phyloP scores from a whole-genome alignment of 257 asterid species.

The Fraxinus pennsylvanica region DNA sequence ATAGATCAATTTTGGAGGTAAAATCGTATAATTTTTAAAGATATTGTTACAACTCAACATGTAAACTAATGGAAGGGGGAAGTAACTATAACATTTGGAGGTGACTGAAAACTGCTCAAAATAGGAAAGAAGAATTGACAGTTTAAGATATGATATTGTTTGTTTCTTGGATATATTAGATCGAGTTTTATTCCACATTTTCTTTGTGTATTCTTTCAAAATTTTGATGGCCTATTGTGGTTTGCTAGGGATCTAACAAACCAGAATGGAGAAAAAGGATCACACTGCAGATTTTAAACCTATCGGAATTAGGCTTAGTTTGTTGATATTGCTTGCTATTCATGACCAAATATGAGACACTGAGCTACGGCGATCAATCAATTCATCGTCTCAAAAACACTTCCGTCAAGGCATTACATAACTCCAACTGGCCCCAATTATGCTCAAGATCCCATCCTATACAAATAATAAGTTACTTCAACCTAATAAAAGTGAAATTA shows the following conservation, averaged over 20 bases:
- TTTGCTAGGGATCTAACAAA: background rate
- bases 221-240: background rate
- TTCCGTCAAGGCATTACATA: background rate
- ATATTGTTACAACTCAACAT: too few relatives aligned
- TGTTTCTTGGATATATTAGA: background rate
- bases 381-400: background rate
- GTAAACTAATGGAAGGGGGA: too few relatives aligned
- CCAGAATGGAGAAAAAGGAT: background rate
- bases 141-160: background rate
- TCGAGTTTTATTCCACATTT: too few relatives aligned
- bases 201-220: background rate
- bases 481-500: background rate
- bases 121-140: background rate
- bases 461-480: background rate
- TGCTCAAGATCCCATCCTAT: background rate
- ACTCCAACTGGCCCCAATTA: background rate
- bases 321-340: background rate
- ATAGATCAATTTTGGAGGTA: too few relatives aligned
- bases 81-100: too few relatives aligned
- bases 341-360: background rate
- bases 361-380: background rate
- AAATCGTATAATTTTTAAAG: too few relatives aligned
- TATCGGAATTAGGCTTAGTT: background rate
- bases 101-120: background rate
- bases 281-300: background rate